Base-by-base conservation (phyloP, 306 rosid species). In the Dalbergia cochinchinensis region DNA sequence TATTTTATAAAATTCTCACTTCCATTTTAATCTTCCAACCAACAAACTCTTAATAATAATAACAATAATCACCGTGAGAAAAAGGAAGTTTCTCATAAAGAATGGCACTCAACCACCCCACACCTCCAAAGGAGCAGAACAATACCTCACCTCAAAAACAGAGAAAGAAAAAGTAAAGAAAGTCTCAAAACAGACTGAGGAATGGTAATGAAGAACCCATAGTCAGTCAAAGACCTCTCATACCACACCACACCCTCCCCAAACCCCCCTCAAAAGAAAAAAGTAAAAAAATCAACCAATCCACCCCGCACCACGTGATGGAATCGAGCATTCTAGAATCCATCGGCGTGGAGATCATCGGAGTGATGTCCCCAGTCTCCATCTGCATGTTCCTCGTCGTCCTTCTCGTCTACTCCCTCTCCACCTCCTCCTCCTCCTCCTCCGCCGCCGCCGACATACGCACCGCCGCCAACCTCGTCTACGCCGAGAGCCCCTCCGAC, bases 341-440 rank as follows among this genome's bases (percentile, higher is more conserved):
- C 64, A 87, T 94, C 69, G 98, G 98, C 75, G 89, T 83, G 0
- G 98, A 94, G 74, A 92, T 94, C 65, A 92, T 92, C 55, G 98
- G 97, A 4, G 97, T 94, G 2, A 94, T 94, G 98, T 89, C 90
- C 10, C 98, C 98, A 0, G 98, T 94, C 3, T 94, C 98, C 64
- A 92, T 94, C 85, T 94, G 98, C 84, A 94, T 94, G 98, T 77
- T 92, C 61, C 88, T 92, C 2, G 98, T 94, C 0, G 98, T 94
- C 10, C 88, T 94, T 60, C 62, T 94, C 19, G 97, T 94, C 55
- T 94, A 92, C 83, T 83, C 98, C 31, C 89, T 91, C 80, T 86
- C 97, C 39, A 76, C 97, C 9, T 82, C 96, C 37, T 51, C 83
- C 42, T 60, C 90, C 5, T 51, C 87, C 6, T 15, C 88, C 7